Evolutionary conservation across 2,329 filamentous ascomycete genomes (phyloP).

Genomic region (Chrysosporium keratinophilum): DNA sequence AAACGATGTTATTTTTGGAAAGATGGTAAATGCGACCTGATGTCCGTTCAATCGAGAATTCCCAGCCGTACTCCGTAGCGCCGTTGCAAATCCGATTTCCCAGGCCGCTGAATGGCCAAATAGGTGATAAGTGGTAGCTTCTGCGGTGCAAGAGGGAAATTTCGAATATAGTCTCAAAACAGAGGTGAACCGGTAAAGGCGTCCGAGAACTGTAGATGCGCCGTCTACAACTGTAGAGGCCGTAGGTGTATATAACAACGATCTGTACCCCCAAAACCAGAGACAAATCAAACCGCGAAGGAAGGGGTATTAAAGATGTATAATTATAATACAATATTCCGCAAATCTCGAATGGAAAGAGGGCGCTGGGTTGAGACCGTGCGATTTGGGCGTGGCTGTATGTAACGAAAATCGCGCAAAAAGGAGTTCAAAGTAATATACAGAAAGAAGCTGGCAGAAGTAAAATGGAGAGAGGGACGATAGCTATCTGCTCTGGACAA

Average conservation of each 20-base stretch:
- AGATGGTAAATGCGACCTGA: background rate
- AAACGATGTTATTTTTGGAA: slow-evolving; percentile 1
- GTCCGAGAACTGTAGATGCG: background rate
- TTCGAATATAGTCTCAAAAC: background rate
- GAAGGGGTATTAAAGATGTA: background rate
- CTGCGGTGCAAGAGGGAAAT: background rate
- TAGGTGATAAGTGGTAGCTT: background rate
- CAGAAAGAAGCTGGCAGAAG: slow-evolving; percentile 2
- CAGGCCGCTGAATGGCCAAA: background rate
- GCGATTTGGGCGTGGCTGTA: background rate
- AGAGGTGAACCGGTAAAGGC: background rate
- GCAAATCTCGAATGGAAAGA: background rate
- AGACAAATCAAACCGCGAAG: background rate
- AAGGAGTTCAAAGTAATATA: slow-evolving; percentile 7
- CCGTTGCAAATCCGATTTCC: background rate
- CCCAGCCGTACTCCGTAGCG: background rate
- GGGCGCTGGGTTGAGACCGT: slow-evolving; percentile 1
- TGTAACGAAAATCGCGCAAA: slow-evolving; percentile 5
- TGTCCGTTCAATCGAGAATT: background rate
- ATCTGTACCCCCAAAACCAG: background rate
- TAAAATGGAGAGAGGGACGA: background rate
- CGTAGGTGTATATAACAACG: background rate
- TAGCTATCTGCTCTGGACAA: slow-evolving; percentile 4
- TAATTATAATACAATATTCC: slow-evolving; percentile 2
- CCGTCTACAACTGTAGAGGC: background rate